Evolutionary conservation across 306 rosid genomes (phyloP).

Genomic region (Vigna trinervia): DNA sequence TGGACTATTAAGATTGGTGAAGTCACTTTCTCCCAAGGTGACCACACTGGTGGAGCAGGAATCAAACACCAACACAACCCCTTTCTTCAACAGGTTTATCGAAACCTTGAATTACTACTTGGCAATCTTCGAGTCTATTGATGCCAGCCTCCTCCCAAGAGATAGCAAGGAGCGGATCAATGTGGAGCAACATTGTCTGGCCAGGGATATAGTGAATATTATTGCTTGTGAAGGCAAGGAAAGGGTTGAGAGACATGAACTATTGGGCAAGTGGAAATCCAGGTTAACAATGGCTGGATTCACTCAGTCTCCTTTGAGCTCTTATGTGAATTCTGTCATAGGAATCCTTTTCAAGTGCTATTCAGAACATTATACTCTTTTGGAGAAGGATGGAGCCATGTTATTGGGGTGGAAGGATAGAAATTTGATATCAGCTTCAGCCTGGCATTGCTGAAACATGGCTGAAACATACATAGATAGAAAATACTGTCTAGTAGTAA

Average conservation of each 20-base stretch:
- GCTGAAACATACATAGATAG: conserved; percentile 39
- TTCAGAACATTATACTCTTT: conserved; percentile 78
- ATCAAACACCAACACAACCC: conserved; percentile 94
- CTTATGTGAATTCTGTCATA: conserved; percentile 83
- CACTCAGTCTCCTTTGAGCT: conserved; percentile 74
- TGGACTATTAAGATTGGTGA: conserved; percentile 79
- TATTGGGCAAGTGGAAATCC: conserved; percentile 91
- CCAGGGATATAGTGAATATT: conserved; percentile 81
- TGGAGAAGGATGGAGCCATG: conserved; percentile 93
- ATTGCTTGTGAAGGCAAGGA: conserved; percentile 92
- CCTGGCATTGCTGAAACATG: conserved; percentile 67
- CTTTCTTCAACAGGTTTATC: conserved; percentile 75
- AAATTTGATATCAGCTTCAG: conserved; percentile 88
- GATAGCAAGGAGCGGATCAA: conserved; percentile 77
- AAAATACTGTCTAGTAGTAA: conserved; percentile 19
- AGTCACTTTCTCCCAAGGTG: conserved; percentile 81
- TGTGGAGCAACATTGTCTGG: conserved; percentile 92
- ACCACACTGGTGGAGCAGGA: conserved; percentile 93
- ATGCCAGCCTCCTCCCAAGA: conserved; percentile 70
- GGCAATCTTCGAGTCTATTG: conserved; percentile 94
- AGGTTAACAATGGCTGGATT: conserved; percentile 97
- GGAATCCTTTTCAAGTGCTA: conserved; percentile 69
- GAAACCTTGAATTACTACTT: conserved; percentile 85
- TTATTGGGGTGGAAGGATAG: conserved; percentile 89
- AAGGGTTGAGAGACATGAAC: conserved; percentile 92